These are phyloP conservation scores for Corylus avellana DNA, from an alignment of 306 rosid species.

Conservation along the genomic window DNA sequence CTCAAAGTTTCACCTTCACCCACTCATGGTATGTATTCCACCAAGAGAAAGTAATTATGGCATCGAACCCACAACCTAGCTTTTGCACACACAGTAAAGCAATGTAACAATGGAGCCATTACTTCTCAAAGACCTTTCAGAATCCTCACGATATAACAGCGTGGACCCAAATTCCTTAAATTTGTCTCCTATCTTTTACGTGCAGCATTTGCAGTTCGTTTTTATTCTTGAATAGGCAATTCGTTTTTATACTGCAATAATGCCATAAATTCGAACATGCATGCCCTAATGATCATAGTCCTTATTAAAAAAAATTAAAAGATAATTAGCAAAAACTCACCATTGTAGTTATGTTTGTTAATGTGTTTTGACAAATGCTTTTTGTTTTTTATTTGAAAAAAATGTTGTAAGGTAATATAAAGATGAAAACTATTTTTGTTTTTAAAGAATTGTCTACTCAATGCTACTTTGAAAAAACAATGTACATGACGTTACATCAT, in stretches of 20 bases:
- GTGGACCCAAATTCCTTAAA: constrained; percentile 4
- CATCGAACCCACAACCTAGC: neutral
- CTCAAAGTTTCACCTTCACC: neutral
- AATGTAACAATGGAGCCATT: constrained; percentile 18
- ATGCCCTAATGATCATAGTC: no score
- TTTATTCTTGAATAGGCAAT: neutral
- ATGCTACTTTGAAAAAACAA: no score
- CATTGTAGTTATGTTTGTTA: no score
- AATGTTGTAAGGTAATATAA: no score
- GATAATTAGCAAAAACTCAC: no score
- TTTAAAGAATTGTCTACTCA: no score
- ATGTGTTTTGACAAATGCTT: no score
- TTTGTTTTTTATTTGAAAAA: no score
- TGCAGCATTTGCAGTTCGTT: neutral
- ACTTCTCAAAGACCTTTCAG: constrained; percentile 4
- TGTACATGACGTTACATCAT: no score
- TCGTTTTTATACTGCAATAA: neutral
- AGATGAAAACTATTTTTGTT: no score
- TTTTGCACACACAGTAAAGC: constrained; percentile 14
- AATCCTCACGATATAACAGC: neutral
- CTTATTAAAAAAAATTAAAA: no score
- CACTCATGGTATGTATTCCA: neutral
- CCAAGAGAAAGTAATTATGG: neutral
- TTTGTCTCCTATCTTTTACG: neutral
- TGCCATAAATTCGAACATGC: neutral